phyloP scores from a whole-genome alignment of 108 stramenopile genomes.

The Nitzschia inconspicua region DNA sequence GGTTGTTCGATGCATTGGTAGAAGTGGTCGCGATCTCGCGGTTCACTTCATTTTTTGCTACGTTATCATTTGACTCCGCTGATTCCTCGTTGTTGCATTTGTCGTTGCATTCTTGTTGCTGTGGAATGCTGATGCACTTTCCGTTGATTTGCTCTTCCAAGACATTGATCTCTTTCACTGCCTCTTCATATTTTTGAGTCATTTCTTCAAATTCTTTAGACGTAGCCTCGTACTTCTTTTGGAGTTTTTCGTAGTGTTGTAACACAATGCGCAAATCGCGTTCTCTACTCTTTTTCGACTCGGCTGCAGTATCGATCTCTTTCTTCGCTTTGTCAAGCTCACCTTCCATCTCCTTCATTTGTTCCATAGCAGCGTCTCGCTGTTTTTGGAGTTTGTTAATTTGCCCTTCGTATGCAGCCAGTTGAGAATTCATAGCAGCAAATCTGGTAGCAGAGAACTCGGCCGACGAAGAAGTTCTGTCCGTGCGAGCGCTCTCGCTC shows the following conservation, averaged over 20 bases:
- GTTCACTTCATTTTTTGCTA: neutral
- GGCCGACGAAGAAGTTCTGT: too few species aligned
- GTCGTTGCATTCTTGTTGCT: neutral
- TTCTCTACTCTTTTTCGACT: slow-evolving; percentile 13
- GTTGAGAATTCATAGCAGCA: neutral
- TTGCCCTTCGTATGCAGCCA: neutral
- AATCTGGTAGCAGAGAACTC: neutral
- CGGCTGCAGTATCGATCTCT: neutral
- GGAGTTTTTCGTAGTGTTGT: slow-evolving; percentile 19
- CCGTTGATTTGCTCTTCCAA: neutral
- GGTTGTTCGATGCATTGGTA: neutral
- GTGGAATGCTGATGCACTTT: neutral
- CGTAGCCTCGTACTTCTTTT: slow-evolving; percentile 1
- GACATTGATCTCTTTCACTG: neutral
- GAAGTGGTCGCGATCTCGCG: too few species aligned
- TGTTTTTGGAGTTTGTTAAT: slow-evolving; percentile 14
- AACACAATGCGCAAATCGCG: slow-evolving; percentile 18
- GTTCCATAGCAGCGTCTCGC: slow-evolving; percentile 7
- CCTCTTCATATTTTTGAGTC: neutral
- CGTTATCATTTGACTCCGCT: neutral
- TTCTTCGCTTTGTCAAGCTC: slow-evolving; percentile 5
- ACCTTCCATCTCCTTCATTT: slow-evolving; percentile 19
- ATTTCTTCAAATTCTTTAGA: neutral
- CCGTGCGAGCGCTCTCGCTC: neutral
- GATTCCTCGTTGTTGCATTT: neutral